A percentile compares a stretch with the other conserved stretches of the same genome.
phyloP scores from a whole-genome alignment of 2,329 filamentous ascomycete genomes.

The Fusarium vanettenii region DNA sequence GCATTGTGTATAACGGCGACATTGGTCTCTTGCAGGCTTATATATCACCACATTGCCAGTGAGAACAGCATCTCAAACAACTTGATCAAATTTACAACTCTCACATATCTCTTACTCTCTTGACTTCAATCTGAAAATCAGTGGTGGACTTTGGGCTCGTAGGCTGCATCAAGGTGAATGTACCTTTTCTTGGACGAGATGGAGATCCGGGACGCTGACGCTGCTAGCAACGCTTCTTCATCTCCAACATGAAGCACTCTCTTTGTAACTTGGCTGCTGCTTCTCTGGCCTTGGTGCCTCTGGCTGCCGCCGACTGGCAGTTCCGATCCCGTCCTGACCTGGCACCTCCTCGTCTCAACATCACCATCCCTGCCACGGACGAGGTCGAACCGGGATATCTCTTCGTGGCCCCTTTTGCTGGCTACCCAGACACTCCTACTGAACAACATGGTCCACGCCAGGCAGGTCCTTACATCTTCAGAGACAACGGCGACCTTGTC shows the following conservation, averaged over 20 bases:
- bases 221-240: constrained; percentile 20
- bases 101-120: neutral
- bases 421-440: constrained; percentile 48
- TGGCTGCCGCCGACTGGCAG: constrained; percentile 3
- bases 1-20: neutral
- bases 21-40: neutral
- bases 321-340: constrained; percentile 40
- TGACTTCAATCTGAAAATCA: neutral
- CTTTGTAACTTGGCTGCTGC: constrained; percentile 6
- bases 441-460: constrained; percentile 61
- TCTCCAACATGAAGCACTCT: constrained; percentile 18
- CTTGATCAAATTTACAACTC: neutral
- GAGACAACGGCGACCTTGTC: constrained; percentile 64
- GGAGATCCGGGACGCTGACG: constrained; percentile 33
- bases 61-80: neutral
- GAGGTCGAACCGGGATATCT: constrained; percentile 57
- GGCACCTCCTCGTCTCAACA: constrained; percentile 50
- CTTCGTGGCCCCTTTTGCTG: constrained; percentile 56
- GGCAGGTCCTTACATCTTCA: constrained; percentile 66
- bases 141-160: constrained; percentile 33
- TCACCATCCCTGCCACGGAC: constrained; percentile 55
- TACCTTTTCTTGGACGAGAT: constrained; percentile 35
- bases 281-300: constrained; percentile 2
- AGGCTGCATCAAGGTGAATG: constrained; percentile 35
- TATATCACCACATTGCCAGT: neutral